These are phyloP conservation scores for Eragrostis tef DNA, from an alignment of 202 grass and related monocot species.

Conservation along the genomic window DNA sequence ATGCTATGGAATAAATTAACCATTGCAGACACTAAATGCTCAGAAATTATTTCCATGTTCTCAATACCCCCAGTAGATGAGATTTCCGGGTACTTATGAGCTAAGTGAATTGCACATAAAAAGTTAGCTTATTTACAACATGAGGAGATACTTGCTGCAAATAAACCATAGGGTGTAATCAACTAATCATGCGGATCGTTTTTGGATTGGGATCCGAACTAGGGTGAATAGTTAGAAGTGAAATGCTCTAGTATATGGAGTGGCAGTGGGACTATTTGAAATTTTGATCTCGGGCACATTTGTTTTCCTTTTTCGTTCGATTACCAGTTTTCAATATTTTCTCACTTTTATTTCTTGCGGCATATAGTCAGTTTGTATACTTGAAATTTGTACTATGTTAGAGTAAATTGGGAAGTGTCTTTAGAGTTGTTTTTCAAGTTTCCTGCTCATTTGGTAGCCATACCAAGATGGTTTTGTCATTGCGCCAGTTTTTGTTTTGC, in stretches of 20 bases:
- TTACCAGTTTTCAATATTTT: background rate
- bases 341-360: background rate
- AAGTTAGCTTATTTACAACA: background rate
- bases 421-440: background rate
- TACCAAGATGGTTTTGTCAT: background rate
- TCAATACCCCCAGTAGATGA: background rate
- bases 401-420: background rate
- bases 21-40: too few species aligned
- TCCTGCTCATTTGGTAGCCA: background rate
- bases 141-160: background rate
- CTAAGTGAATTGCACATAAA: background rate
- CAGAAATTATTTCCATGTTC: too few species aligned
- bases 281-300: too few species aligned
- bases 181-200: background rate
- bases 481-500: background rate
- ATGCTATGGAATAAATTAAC: too few species aligned
- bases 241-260: too few species aligned
- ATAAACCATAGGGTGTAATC: background rate
- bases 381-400: background rate
- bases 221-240: too few species aligned
- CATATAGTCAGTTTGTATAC: background rate
- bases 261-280: too few species aligned
- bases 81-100: background rate
- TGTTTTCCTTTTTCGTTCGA: background rate
- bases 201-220: background rate